Evolutionary conservation across 2,329 filamentous ascomycete genomes (phyloP).

Genomic region (Verticillium nubilum): DNA sequence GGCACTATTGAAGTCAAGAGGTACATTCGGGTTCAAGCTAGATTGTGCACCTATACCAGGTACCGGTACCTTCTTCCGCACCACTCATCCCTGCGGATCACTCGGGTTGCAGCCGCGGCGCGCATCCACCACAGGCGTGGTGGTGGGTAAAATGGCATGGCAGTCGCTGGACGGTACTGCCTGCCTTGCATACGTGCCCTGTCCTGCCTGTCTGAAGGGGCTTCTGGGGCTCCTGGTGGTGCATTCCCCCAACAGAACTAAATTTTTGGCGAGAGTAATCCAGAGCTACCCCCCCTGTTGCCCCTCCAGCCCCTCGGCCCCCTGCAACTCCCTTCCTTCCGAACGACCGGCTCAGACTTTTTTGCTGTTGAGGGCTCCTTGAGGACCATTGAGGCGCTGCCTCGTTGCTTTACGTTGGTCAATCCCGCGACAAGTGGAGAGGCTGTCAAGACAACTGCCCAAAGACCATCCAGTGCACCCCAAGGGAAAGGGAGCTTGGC

Average conservation of each 20-base stretch:
- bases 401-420: background rate
- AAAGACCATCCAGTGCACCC: background rate
- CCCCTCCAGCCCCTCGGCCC: background rate
- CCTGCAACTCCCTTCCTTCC: background rate
- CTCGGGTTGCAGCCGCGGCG: background rate
- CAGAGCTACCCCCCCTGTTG: background rate
- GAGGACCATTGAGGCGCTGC: background rate
- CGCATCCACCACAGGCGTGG: background rate
- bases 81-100: constrained; percentile 1
- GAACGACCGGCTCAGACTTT: constrained; percentile 2
- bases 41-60: background rate
- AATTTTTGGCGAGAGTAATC: constrained; percentile 18
- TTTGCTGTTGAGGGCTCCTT: constrained; percentile 1
- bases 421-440: background rate
- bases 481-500: background rate
- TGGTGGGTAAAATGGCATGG: background rate
- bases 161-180: background rate
- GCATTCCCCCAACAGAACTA: constrained; percentile 26
- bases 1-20: background rate
- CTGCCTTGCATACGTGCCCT: background rate
- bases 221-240: background rate
- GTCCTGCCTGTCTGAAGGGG: background rate
- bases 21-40: background rate
- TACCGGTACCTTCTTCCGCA: background rate
- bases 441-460: background rate